Conservation (phyloP, 2,329 filamentous ascomycete genomes). For the Pyricularia sp. region DNA sequence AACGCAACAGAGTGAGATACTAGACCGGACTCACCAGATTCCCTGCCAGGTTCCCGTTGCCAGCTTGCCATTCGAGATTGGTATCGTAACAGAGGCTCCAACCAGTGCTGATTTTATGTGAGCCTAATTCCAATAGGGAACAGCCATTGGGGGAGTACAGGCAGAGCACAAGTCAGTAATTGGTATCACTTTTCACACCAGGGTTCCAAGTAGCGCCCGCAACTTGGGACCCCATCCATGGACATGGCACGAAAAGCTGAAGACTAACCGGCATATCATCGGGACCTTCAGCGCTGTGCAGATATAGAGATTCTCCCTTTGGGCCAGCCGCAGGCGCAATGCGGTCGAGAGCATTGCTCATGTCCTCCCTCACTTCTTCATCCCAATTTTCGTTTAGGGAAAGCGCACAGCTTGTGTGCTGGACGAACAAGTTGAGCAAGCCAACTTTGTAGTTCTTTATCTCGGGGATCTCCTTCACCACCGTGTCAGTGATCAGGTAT, state of each 20-base stretch:
- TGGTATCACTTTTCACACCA: neutral
- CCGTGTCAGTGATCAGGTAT: slow-evolving; percentile 76
- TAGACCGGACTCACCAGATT: slow-evolving; percentile 45
- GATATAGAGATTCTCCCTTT: slow-evolving; percentile 62
- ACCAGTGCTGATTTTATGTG: slow-evolving; percentile 88
- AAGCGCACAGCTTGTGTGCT: slow-evolving; percentile 87
- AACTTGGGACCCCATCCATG: neutral
- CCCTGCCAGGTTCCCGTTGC: slow-evolving; percentile 66
- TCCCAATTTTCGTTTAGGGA: slow-evolving; percentile 90
- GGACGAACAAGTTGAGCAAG: slow-evolving; percentile 78
- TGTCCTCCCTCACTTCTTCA: slow-evolving; percentile 73
- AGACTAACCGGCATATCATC: slow-evolving; percentile 82
- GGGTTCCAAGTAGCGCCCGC: neutral
- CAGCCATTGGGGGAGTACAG: neutral
- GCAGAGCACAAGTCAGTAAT: neutral
- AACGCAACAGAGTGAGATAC: neutral
- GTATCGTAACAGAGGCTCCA: slow-evolving; percentile 79
- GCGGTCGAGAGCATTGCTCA: slow-evolving; percentile 85
- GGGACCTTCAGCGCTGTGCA: slow-evolving; percentile 69
- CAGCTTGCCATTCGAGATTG: slow-evolving; percentile 75
- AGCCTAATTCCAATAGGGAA: slow-evolving; percentile 34
- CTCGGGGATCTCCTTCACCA: slow-evolving; percentile 62
- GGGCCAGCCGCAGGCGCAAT: slow-evolving; percentile 69
- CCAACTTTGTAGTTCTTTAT: slow-evolving; percentile 74
- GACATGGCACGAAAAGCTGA: neutral